Conservation (phyloP, 768 basidiomycete species). For the Phaffia australis region DNA sequence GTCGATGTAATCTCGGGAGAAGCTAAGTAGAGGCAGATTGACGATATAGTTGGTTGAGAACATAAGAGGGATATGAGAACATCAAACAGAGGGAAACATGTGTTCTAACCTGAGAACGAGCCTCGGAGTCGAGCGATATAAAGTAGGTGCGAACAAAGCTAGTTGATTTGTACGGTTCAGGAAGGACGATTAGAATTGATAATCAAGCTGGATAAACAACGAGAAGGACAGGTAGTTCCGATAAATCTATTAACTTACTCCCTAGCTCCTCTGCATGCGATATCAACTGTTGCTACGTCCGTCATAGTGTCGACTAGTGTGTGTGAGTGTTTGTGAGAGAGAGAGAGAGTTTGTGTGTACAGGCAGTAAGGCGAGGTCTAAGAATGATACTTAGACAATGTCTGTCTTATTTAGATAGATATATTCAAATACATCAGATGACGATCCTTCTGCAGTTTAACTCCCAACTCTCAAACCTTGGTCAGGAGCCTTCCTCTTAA, state of each 20-base stretch:
- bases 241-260: constrained; percentile 17
- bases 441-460: too few species aligned
- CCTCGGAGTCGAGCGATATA: constrained; percentile 19
- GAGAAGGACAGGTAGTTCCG: too few species aligned
- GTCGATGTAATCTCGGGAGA: constrained; percentile 15
- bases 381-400: too few species aligned
- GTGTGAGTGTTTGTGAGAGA: too few species aligned
- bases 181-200: not conserved
- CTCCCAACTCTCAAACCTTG: too few species aligned
- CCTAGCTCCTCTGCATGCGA: constrained; percentile 21
- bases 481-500: too few species aligned
- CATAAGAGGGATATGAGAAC: not conserved
- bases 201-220: not conserved
- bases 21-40: not conserved
- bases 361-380: too few species aligned
- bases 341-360: too few species aligned
- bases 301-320: constrained; percentile 6
- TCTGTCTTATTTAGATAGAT: too few species aligned
- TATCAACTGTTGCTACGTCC: constrained; percentile 19
- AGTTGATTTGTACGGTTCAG: not conserved
- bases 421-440: too few species aligned
- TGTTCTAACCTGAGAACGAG: not conserved
- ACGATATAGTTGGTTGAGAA: not conserved
- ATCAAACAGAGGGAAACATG: not conserved
- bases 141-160: constrained; percentile 25